phyloP scores from a whole-genome alignment of 352 stramenopile species.

The Peronospora belbahrii region DNA sequence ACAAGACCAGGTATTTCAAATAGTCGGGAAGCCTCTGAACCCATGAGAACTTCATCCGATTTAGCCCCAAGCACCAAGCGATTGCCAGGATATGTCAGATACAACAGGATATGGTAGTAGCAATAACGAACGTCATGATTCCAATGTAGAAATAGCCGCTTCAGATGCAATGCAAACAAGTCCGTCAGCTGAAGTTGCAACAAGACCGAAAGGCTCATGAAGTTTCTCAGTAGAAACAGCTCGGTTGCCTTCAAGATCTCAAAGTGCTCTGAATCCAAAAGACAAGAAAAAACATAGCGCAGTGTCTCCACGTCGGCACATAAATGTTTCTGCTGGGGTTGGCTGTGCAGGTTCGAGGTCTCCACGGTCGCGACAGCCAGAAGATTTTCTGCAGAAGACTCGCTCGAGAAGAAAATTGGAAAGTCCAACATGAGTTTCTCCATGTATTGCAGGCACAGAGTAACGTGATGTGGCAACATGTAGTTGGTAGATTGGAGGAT shows the following conservation, averaged over 20 bases:
- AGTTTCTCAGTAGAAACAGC: constrained; percentile 66
- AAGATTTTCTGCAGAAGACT: constrained; percentile 17
- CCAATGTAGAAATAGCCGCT: constrained; percentile 73
- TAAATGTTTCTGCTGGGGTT: constrained; percentile 6
- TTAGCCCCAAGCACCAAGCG: constrained; percentile 59
- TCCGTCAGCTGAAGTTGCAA: constrained; percentile 46
- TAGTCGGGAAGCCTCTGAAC: constrained; percentile 42
- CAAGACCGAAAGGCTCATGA: constrained; percentile 36
- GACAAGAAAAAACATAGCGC: constrained; percentile 42
- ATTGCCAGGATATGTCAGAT: constrained; percentile 74
- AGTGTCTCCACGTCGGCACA: constrained; percentile 34
- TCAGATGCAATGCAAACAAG: constrained; percentile 45
- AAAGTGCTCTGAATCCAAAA: constrained; percentile 68
- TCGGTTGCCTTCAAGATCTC: constrained; percentile 58
- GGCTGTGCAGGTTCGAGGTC: constrained; percentile 11
- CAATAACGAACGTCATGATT: constrained; percentile 79
- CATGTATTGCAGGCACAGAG: constrained; percentile 57
- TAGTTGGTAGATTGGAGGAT: constrained; percentile 63
- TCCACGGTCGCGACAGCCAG: constrained; percentile 12
- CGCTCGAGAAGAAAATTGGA: constrained; percentile 50
- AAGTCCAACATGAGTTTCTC: constrained; percentile 49
- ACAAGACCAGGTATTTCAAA: constrained; percentile 72
- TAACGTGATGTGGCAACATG: constrained; percentile 62
- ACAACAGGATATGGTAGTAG: constrained; percentile 75
- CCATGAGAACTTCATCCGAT: constrained; percentile 70